Percentiles rank a stretch among this genome's conserved stretches.
phyloP scores from a whole-genome alignment of 1,284 basidiomycete species.

The Naganishia sp. region DNA sequence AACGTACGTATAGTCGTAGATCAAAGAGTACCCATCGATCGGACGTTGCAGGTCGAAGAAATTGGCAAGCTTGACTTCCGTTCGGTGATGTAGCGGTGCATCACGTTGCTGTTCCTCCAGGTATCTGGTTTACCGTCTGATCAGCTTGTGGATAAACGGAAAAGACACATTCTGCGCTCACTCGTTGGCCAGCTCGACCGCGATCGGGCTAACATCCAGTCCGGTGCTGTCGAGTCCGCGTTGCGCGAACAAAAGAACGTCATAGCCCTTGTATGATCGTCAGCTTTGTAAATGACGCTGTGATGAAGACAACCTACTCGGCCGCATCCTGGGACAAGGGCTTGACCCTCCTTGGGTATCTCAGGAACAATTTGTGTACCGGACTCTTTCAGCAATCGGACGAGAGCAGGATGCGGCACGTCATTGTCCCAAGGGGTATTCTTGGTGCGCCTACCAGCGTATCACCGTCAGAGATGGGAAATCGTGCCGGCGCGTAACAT shows the following conservation, averaged over 20 bases:
- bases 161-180: slow-evolving; percentile 41
- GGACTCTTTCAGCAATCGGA: slow-evolving; percentile 58
- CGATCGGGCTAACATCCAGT: slow-evolving; percentile 63
- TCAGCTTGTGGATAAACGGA: slow-evolving; percentile 14
- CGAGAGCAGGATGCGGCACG: slow-evolving; percentile 61
- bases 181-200: slow-evolving; percentile 60
- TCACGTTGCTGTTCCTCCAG: slow-evolving; percentile 33
- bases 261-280: slow-evolving; percentile 62
- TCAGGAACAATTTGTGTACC: slow-evolving; percentile 52
- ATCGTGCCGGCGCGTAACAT: not conserved
- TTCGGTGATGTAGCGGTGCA: slow-evolving; percentile 35
- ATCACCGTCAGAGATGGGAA: not conserved
- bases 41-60: slow-evolving; percentile 60
- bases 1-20: slow-evolving; percentile 69
- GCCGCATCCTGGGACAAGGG: slow-evolving; percentile 72
- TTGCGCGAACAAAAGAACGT: slow-evolving; percentile 61
- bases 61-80: slow-evolving; percentile 56
- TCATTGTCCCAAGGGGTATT: slow-evolving; percentile 69
- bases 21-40: slow-evolving; percentile 59
- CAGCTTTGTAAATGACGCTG: not conserved
- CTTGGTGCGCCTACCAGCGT: slow-evolving; percentile 58
- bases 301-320: slow-evolving; percentile 55
- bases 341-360: slow-evolving; percentile 61
- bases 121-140: slow-evolving; percentile 34
- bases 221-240: slow-evolving; percentile 60